These are phyloP conservation scores for Zopfia rhizophila DNA, from an alignment of 2,329 filamentous ascomycete genomes.

Conservation along the genomic window DNA sequence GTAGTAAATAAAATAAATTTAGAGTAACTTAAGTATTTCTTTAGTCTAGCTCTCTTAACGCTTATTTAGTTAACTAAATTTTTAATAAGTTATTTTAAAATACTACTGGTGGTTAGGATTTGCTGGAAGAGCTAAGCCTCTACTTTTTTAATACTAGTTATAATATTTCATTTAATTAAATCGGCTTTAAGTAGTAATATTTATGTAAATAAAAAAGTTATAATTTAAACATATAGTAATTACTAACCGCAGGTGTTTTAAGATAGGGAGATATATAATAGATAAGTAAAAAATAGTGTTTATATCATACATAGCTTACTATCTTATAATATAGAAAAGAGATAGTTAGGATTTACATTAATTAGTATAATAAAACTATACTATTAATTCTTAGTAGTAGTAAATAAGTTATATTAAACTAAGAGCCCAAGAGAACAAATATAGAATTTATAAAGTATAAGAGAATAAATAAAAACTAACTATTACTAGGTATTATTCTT, in stretches of 20 bases:
- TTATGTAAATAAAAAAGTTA: too few species aligned
- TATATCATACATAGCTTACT: constrained; percentile 20
- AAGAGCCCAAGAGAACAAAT: not conserved
- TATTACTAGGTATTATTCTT: too few species aligned
- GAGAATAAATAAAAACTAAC: too few species aligned
- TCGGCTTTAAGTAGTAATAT: constrained; percentile 20
- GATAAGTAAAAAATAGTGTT: constrained; percentile 17
- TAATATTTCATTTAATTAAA: constrained; percentile 16
- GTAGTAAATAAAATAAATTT: constrained; percentile 20
- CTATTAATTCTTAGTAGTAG: constrained; percentile 12
- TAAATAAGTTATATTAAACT: constrained; percentile 12
- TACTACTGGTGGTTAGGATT: constrained; percentile 23
- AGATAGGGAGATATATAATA: constrained; percentile 11
- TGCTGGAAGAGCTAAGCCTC: constrained; percentile 16
- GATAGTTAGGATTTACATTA: constrained; percentile 5
- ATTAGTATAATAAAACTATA: constrained; percentile 6
- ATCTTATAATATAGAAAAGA: constrained; percentile 7
- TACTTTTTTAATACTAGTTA: constrained; percentile 17
- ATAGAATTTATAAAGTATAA: not conserved
- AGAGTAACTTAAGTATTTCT: constrained; percentile 25
- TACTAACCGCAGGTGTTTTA: constrained; percentile 9
- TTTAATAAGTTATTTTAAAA: constrained; percentile 33
- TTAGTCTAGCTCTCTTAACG: constrained; percentile 29
- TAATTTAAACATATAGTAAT: constrained; percentile 24
- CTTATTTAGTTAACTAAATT: constrained; percentile 32